phyloP scores from a whole-genome alignment of 441 rosid species.

The Eutrema salsugineum region DNA sequence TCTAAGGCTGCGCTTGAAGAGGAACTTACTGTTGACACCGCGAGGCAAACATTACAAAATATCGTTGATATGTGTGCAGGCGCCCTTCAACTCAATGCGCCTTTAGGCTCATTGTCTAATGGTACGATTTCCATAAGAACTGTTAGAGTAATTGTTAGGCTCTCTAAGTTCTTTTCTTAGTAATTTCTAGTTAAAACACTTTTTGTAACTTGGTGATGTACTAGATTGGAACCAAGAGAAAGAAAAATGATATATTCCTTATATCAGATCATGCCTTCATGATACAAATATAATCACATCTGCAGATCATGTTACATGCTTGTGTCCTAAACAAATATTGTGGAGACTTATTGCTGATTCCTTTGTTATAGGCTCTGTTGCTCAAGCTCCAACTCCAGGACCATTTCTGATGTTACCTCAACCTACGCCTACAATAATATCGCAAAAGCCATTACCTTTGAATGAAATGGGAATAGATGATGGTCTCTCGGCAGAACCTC shows the following conservation, averaged over 20 bases:
- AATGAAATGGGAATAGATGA: constrained; percentile 19
- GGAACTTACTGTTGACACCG: constrained; percentile 30
- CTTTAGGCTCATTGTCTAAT: constrained; percentile 33
- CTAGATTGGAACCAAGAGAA: constrained; percentile 1
- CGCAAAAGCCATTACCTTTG: constrained; percentile 21
- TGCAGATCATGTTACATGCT: neutral
- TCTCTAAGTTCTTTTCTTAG: neutral
- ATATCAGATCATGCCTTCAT: neutral
- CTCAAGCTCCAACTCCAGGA: constrained; percentile 28
- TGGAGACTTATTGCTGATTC: neutral
- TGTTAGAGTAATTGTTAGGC: neutral
- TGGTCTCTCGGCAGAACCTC: constrained; percentile 14
- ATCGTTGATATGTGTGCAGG: constrained; percentile 36
- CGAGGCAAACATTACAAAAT: constrained; percentile 33
- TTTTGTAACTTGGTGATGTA: constrained; percentile 9
- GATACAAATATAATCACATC: neutral
- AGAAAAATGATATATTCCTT: neutral
- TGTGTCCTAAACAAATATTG: neutral
- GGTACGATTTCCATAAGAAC: constrained; percentile 14
- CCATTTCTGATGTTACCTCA: constrained; percentile 23
- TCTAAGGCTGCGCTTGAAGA: constrained; percentile 35
- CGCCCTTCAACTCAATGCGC: constrained; percentile 34
- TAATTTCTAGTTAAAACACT: neutral
- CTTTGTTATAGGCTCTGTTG: constrained; percentile 23
- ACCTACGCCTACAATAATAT: constrained; percentile 17